phyloP scores from a whole-genome alignment of 2,329 filamentous ascomycete species.

The Sporothrix globosa region DNA sequence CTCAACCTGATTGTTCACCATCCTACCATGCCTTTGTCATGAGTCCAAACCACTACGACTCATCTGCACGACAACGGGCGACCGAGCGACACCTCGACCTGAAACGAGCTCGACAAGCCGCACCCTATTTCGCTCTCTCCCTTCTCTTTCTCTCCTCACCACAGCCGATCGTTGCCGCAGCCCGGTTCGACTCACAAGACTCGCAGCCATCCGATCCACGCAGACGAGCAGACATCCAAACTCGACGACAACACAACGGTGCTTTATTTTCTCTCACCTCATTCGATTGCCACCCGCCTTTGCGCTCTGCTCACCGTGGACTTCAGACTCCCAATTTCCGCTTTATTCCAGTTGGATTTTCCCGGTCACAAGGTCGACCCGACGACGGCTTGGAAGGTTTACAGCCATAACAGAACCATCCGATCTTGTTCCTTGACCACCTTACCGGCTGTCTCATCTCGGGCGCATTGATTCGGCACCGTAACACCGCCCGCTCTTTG shows the following conservation, averaged over 20 bases:
- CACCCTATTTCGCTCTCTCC: neutral
- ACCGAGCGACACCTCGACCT: neutral
- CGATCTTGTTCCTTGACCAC: neutral
- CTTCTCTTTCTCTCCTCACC: neutral
- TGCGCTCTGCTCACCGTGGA: neutral
- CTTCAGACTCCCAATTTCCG: neutral
- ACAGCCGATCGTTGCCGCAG: neutral
- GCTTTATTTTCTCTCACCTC: neutral
- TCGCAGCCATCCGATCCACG: slow-evolving; percentile 1
- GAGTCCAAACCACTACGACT: slow-evolving; percentile 10
- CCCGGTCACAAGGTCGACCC: slow-evolving; percentile 10
- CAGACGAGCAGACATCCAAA: neutral
- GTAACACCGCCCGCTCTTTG: neutral
- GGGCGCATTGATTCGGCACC: neutral
- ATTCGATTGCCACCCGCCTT: neutral
- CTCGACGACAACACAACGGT: neutral
- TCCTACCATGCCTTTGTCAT: slow-evolving; percentile 26
- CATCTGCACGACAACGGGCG: slow-evolving; percentile 7
- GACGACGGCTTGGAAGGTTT: neutral
- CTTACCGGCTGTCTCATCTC: slow-evolving; percentile 2
- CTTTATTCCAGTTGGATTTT: neutral
- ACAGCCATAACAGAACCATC: neutral
- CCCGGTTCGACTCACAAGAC: slow-evolving; percentile 14
- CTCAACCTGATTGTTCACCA: slow-evolving; percentile 14
- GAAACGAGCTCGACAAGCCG: slow-evolving; percentile 14